phyloP scores from a whole-genome alignment of 2,329 filamentous ascomycete species.

The Monilinia vaccinii-corymbosi region DNA sequence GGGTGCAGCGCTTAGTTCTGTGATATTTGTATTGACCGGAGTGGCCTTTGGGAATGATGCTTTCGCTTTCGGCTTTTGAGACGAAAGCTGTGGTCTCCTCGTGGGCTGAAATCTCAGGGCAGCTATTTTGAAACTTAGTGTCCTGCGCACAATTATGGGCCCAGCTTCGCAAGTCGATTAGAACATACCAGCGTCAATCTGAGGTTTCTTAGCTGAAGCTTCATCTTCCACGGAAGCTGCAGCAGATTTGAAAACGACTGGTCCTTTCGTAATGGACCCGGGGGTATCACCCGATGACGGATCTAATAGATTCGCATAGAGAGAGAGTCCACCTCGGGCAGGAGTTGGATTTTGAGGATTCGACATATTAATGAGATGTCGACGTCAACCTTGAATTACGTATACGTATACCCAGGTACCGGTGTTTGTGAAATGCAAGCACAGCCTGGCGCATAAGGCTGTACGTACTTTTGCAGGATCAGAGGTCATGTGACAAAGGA shows the following conservation, averaged over 20 bases:
- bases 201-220: conserved; percentile 48
- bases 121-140: conserved; percentile 41
- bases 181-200: conserved; percentile 50
- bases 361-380: conserved; percentile 19
- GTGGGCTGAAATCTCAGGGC: conserved; percentile 82
- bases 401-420: no score
- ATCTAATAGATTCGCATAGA: conserved; percentile 79
- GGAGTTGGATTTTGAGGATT: conserved; percentile 18
- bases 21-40: conserved; percentile 20
- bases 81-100: conserved; percentile 59
- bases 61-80: conserved; percentile 52
- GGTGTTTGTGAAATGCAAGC: conserved; percentile 9
- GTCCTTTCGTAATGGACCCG: conserved; percentile 63
- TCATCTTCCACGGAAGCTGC: conserved; percentile 36
- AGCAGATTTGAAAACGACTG: conserved; percentile 57
- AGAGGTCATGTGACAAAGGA: not conserved
- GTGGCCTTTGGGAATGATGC: conserved; percentile 44
- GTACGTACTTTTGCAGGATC: not conserved
- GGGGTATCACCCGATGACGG: conserved; percentile 41
- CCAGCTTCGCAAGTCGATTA: conserved; percentile 23
- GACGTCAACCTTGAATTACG: no score
- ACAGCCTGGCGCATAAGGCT: conserved; percentile 13
- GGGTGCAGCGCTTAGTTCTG: conserved; percentile 22
- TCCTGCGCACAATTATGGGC: conserved; percentile 27
- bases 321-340: conserved; percentile 49